A percentile compares a stretch with the other conserved stretches of the same genome.
Evolutionary conservation across 2,329 filamentous ascomycete genomes (phyloP).

Genomic region (Sporothrix mexicana): DNA sequence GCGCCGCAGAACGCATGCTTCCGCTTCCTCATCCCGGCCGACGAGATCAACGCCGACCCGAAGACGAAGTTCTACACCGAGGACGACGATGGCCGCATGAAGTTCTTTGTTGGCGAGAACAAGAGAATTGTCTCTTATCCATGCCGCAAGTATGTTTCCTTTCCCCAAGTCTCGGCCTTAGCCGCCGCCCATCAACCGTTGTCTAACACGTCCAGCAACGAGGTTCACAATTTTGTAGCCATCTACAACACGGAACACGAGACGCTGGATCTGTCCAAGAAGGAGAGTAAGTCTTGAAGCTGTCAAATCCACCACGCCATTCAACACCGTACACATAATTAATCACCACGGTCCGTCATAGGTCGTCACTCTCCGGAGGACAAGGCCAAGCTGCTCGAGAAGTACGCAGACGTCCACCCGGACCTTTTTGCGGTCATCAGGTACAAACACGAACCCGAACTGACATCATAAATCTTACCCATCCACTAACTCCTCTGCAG

Average conservation of each 20-base stretch:
- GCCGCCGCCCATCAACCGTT: background rate
- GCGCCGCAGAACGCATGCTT: slow-evolving; percentile 25
- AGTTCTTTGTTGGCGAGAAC: slow-evolving; percentile 25
- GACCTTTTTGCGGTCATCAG: slow-evolving; percentile 24
- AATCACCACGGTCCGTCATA: background rate
- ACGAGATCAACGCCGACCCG: slow-evolving; percentile 21
- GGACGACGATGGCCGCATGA: slow-evolving; percentile 19
- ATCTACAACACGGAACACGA: slow-evolving; percentile 24
- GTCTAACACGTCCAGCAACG: background rate
- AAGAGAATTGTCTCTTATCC: slow-evolving; percentile 24
- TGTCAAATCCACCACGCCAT: too few species aligned
- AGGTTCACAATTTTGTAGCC: slow-evolving; percentile 20
- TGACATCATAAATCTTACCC: background rate
- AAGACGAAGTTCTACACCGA: slow-evolving; percentile 19
- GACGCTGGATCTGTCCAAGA: slow-evolving; percentile 18
- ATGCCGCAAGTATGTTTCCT: slow-evolving; percentile 13
- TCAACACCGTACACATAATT: too few species aligned
- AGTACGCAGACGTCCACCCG: slow-evolving; percentile 22
- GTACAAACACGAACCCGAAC: background rate
- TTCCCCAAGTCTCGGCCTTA: background rate
- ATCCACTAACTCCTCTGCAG: background rate
- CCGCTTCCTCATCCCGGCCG: slow-evolving; percentile 19
- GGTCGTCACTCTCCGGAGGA: slow-evolving; percentile 13
- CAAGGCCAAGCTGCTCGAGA: slow-evolving; percentile 12
- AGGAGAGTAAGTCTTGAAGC: slow-evolving; percentile 10